Evolutionary conservation across 2,329 filamentous ascomycete species (phyloP).

Genomic region (Colletotrichum gigasporum): DNA sequence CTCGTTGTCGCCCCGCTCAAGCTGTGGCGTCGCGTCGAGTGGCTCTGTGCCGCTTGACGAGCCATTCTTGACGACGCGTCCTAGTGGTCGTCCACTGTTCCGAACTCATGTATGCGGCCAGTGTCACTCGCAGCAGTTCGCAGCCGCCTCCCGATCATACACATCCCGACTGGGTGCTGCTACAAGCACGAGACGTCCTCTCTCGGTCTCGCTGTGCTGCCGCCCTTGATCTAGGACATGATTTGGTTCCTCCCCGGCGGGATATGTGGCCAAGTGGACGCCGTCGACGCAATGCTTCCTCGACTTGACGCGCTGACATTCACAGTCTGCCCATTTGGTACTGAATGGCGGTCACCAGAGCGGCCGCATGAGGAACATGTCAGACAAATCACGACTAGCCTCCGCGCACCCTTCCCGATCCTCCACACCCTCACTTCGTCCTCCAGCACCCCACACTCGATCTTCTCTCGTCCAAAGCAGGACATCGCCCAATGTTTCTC

Average conservation of each 20-base stretch:
- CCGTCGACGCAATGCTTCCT: neutral
- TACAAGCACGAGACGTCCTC: neutral
- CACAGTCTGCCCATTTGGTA: slow-evolving; percentile 1
- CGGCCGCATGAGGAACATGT: slow-evolving; percentile 14
- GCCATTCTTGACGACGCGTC: neutral
- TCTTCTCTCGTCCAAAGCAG: slow-evolving; percentile 8
- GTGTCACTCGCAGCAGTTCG: slow-evolving; percentile 26
- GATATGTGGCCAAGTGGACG: neutral
- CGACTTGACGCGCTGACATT: slow-evolving; percentile 2
- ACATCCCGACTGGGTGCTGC: neutral
- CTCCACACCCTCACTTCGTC: slow-evolving; percentile 23
- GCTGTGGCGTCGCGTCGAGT: slow-evolving; percentile 2
- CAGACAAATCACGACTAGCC: slow-evolving; percentile 29
- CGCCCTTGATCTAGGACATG: neutral
- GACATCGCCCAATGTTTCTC: slow-evolving; percentile 21
- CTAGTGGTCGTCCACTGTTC: neutral
- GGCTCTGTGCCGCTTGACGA: neutral
- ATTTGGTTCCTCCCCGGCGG: neutral
- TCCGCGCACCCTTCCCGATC: slow-evolving; percentile 23
- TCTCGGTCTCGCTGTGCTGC: neutral
- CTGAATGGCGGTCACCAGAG: slow-evolving; percentile 9
- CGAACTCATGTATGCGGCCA: slow-evolving; percentile 9
- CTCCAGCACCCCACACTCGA: slow-evolving; percentile 27
- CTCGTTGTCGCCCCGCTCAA: neutral
- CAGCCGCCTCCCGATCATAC: slow-evolving; percentile 11